Evolutionary conservation across 768 basidiomycete genomes (phyloP), one percentile per base, ranked within the genome.

Genomic region (Calocybe indica): DNA sequence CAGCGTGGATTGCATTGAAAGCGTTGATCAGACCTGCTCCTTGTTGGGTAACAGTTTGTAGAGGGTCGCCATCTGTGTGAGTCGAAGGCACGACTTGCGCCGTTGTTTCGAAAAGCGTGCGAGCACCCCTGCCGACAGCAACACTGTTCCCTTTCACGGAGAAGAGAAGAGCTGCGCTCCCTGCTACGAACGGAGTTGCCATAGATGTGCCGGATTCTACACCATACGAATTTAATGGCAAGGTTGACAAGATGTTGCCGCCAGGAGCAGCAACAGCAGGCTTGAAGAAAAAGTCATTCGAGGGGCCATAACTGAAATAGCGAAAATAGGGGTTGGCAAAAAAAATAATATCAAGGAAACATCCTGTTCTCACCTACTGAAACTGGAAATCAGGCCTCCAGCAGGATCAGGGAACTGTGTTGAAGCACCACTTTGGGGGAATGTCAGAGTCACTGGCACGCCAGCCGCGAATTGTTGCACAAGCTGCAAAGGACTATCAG

Each of bases 11-110:
- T 0, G 83, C 82, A 46, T 76, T 70, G 59, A 73, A 79, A 9
- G 79, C 77, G 49, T 85, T 68, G 46, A 85, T 65, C 41, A 82
- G 55, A 9, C 80, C 80, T 8, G 77, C 73, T 37, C 80, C 80
- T 53, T 78, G 77, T 48, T 77, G 74, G 0, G 75, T 69, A 6
- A 72, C 62, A 11, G 76, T 79, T 53, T 79, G 75, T 28, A 77
- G 55, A 3, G 76, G 75, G 42, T 72, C 72, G 2, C 68, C 73
- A 42, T 78, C 75, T 1, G 71, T 75, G 44, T 70, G 66, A 52
- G 64, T 74, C 3, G 71, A 71, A 1, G 71, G 53, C 1, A 80
- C 60, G 6, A 59, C 44, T 49, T 70, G 61, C 7, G 76, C 74
- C 2, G 78, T 80, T 1, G 74, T 72, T 61, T 79, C 71, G 45